These are phyloP conservation scores for Capronia americana DNA, from an alignment of 2,329 filamentous ascomycete species.

Conservation along the genomic window DNA sequence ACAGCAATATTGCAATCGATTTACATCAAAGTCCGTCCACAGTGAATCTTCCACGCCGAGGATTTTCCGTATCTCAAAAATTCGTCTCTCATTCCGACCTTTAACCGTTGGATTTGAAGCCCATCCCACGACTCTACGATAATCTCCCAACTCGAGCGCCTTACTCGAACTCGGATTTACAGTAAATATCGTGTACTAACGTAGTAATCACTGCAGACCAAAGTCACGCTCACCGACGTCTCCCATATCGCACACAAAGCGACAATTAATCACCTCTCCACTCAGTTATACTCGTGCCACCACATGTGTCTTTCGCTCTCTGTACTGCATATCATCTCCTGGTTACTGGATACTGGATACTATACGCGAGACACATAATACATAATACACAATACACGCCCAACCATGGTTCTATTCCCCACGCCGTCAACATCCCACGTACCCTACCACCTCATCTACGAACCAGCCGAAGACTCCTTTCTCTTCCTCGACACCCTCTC, in stretches of 20 bases:
- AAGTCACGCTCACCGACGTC: not conserved
- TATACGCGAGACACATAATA: not conserved
- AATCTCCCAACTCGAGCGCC: not conserved
- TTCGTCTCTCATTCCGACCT: not conserved
- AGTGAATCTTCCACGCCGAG: not conserved
- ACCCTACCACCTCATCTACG: conserved; percentile 85
- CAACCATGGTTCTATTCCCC: conserved; percentile 69
- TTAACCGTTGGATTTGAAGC: not conserved
- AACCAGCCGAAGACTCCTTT: conserved; percentile 95
- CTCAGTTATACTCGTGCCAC: not conserved
- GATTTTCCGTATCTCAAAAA: not conserved
- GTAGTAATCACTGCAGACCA: no score
- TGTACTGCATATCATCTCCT: no score
- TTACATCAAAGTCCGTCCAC: not conserved
- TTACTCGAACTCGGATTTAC: not conserved
- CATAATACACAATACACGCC: not conserved
- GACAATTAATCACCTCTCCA: not conserved
- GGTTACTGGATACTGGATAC: no score
- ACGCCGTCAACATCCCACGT: conserved; percentile 95
- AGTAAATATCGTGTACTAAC: not conserved
- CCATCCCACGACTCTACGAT: not conserved
- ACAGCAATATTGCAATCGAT: not conserved
- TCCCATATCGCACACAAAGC: not conserved
- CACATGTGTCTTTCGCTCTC: not conserved
- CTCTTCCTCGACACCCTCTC: conserved; percentile 91